Conservation (phyloP, 345 rosid genomes). For the Ricinus communis region DNA sequence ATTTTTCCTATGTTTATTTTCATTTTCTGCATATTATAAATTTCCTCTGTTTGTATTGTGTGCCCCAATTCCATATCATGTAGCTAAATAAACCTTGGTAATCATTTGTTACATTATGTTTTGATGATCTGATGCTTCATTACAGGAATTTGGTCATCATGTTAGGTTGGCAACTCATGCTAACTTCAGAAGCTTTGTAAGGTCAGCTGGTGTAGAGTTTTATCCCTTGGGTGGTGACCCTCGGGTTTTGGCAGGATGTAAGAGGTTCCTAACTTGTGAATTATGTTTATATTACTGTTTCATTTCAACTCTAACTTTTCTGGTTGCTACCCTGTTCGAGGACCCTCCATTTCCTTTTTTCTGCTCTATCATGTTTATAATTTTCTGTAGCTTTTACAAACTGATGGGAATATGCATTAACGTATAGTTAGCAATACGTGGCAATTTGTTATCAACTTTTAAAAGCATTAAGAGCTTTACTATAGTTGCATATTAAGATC, state of each 20-base stretch:
- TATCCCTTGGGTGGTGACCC: constrained; percentile 98
- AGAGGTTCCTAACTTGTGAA: constrained; percentile 37
- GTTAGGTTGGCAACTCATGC: constrained; percentile 96
- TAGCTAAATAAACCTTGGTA: background rate
- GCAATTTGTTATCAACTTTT: background rate
- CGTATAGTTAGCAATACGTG: background rate
- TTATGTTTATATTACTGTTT: background rate
- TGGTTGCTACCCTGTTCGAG: background rate
- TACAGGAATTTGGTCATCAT: constrained; percentile 91
- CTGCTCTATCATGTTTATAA: background rate
- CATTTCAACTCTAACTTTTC: background rate
- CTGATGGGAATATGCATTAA: constrained; percentile 1
- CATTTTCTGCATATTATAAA: background rate
- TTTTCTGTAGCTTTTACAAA: background rate
- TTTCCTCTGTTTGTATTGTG: background rate
- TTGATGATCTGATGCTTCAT: constrained; percentile 17
- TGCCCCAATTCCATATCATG: background rate
- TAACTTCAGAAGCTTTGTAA: constrained; percentile 77
- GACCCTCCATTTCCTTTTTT: background rate
- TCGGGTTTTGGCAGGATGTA: constrained; percentile 92
- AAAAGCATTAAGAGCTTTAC: background rate
- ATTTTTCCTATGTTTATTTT: background rate
- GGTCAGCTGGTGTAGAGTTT: constrained; percentile 81
- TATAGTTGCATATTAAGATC: background rate
- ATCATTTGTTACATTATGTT: background rate